A percentile compares a stretch with the other conserved stretches of the same genome.
Conservation (phyloP, 345 rosid species). For the Hypericum perforatum region DNA sequence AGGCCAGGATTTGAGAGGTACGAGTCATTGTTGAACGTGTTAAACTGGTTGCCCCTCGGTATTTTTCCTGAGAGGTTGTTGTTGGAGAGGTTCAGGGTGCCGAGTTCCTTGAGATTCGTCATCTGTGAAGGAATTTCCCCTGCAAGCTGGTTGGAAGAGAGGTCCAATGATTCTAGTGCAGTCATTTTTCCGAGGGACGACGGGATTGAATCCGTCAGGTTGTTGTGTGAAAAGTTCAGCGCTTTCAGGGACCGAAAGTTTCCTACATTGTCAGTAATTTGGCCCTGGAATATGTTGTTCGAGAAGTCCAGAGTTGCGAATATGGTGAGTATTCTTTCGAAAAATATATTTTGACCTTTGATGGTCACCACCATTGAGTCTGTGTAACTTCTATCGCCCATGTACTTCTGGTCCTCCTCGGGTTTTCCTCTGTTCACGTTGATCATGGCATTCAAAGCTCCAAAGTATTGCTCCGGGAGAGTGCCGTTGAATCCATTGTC, state of each 20-base stretch:
- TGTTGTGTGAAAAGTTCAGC: constrained; percentile 9
- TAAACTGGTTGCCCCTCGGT: constrained; percentile 1
- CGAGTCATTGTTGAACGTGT: constrained; percentile 1
- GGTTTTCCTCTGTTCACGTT: background rate
- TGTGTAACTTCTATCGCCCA: background rate
- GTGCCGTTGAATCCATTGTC: constrained; percentile 6
- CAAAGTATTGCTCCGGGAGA: background rate
- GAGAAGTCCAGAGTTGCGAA: constrained; percentile 7
- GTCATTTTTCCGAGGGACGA: background rate
- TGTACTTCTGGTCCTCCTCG: background rate
- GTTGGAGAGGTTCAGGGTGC: background rate
- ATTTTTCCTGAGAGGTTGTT: constrained; percentile 1
- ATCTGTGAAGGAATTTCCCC: constrained; percentile 8
- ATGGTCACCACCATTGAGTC: background rate
- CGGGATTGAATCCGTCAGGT: constrained; percentile 1
- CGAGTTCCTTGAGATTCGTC: background rate
- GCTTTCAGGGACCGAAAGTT: background rate
- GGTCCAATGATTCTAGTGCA: constrained; percentile 3
- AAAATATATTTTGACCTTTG: background rate
- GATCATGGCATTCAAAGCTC: constrained; percentile 1
- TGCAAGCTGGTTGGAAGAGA: constrained; percentile 8
- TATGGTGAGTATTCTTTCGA: background rate
- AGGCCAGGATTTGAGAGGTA: background rate
- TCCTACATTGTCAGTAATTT: constrained; percentile 3
- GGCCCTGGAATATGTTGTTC: constrained; percentile 4